Conservation (phyloP, 1,139 yeast genomes). For the Blastobotrys petasosporus region DNA sequence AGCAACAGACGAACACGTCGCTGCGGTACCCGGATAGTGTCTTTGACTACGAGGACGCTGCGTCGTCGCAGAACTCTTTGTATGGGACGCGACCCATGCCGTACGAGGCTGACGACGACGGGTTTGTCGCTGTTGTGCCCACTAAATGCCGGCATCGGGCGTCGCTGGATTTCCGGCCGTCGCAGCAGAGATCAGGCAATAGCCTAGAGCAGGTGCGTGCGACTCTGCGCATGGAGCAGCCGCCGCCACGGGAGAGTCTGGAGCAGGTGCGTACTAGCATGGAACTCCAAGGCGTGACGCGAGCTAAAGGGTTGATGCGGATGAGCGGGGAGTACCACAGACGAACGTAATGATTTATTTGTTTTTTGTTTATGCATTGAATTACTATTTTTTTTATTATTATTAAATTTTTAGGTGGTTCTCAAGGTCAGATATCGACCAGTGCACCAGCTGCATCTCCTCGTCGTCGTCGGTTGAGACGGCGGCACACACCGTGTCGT, state of each 20-base stretch:
- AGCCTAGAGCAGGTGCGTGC: slow-evolving; percentile 21
- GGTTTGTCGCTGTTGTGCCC: slow-evolving; percentile 1
- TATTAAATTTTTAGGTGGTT: neutral
- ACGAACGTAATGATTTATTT: neutral
- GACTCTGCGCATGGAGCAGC: slow-evolving; percentile 26
- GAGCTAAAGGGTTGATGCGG: slow-evolving; percentile 27
- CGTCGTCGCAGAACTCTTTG: slow-evolving; percentile 1
- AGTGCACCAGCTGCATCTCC: too few relatives aligned
- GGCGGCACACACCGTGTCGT: too few relatives aligned
- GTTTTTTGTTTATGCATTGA: neutral
- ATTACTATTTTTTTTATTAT: neutral
- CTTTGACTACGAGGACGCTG: slow-evolving; percentile 6
- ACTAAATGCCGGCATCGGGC: neutral
- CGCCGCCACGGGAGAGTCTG: slow-evolving; percentile 22
- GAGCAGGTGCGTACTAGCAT: slow-evolving; percentile 28
- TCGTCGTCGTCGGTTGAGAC: too few relatives aligned
- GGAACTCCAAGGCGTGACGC: slow-evolving; percentile 27
- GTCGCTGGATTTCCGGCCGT: slow-evolving; percentile 8
- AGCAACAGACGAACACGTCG: too few relatives aligned
- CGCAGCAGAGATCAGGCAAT: slow-evolving; percentile 11
- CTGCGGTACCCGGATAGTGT: slow-evolving; percentile 4
- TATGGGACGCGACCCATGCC: neutral
- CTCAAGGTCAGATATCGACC: too few relatives aligned
- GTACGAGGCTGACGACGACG: slow-evolving; percentile 5
- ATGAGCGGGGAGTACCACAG: slow-evolving; percentile 16